Percentiles rank a stretch among this genome's conserved stretches.
Conservation (phyloP, 2,329 filamentous ascomycete genomes). For the Claviceps citrina region DNA sequence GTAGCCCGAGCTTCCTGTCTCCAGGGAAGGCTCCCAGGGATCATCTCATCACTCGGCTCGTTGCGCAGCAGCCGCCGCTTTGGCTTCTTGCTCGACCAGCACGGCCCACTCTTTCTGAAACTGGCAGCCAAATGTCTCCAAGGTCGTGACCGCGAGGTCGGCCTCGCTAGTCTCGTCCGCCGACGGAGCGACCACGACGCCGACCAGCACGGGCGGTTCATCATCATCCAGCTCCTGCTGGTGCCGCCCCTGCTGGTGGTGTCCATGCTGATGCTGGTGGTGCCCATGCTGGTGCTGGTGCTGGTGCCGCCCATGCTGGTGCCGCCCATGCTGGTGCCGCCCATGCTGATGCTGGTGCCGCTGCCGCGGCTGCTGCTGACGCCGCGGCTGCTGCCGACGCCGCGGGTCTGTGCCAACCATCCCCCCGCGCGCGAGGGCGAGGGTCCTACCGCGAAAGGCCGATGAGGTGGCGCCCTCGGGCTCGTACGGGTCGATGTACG, state of each 20-base stretch:
- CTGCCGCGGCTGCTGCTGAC: neutral
- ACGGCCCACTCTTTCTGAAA: constrained; percentile 38
- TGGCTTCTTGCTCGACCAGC: constrained; percentile 14
- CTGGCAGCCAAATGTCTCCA: constrained; percentile 39
- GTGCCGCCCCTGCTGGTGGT: too few relatives aligned
- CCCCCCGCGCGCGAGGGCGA: too few relatives aligned
- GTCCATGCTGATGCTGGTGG: neutral
- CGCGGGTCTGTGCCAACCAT: too few relatives aligned
- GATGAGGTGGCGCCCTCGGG: too few relatives aligned
- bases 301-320: neutral
- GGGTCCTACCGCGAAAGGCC: too few relatives aligned
- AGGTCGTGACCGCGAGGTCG: constrained; percentile 32
- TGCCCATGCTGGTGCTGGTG: neutral
- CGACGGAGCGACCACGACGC: constrained; percentile 36
- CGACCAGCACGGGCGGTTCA: constrained; percentile 36
- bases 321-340: neutral
- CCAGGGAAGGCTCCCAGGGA: neutral
- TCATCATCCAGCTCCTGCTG: constrained; percentile 13
- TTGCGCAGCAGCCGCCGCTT: too few relatives aligned
- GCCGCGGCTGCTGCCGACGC: too few relatives aligned
- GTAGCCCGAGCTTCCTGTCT: too few relatives aligned
- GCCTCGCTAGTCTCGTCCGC: constrained; percentile 35
- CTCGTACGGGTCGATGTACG: constrained; percentile 28
- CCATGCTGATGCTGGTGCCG: neutral
- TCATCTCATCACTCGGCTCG: constrained; percentile 11